Evolutionary conservation across 2,329 filamentous ascomycete genomes (phyloP).

Genomic region (Madurella fahalii): DNA sequence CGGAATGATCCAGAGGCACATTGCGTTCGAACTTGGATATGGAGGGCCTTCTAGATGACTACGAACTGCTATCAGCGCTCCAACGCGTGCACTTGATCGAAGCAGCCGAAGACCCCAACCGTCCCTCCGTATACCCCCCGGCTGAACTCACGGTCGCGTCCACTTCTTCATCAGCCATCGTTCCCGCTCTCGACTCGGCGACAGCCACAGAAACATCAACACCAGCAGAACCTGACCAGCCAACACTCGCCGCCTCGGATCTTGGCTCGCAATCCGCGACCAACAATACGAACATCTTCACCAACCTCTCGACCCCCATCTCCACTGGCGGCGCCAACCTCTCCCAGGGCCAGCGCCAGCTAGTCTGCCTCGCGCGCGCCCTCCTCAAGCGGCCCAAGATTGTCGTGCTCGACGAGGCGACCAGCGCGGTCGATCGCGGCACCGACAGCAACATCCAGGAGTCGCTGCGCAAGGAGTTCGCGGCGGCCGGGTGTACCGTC

Average conservation of each 20-base stretch:
- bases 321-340: conserved; percentile 34
- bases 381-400: conserved; percentile 40
- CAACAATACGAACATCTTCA: conserved; percentile 29
- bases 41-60: conserved; percentile 56
- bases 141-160: neutral
- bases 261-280: neutral
- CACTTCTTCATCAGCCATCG: neutral
- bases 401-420: conserved; percentile 41
- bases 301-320: conserved; percentile 31
- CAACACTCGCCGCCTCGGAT: conserved; percentile 12
- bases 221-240: conserved; percentile 17
- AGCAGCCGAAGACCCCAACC: conserved; percentile 9
- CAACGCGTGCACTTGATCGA: conserved; percentile 57
- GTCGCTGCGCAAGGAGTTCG: conserved; percentile 46
- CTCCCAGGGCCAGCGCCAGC: conserved; percentile 46
- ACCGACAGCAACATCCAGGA: conserved; percentile 56
- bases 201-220: conserved; percentile 10
- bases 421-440: conserved; percentile 50
- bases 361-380: conserved; percentile 45
- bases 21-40: conserved; percentile 61
- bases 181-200: conserved; percentile 2
- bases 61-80: conserved; percentile 57
- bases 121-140: neutral
- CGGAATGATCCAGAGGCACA: conserved; percentile 40
- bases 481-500: conserved; percentile 52